Percentiles rank a stretch among this genome's conserved stretches.
Conservation (phyloP, 495 filamentous ascomycete genomes). For the Neurospora sublineolata region DNA sequence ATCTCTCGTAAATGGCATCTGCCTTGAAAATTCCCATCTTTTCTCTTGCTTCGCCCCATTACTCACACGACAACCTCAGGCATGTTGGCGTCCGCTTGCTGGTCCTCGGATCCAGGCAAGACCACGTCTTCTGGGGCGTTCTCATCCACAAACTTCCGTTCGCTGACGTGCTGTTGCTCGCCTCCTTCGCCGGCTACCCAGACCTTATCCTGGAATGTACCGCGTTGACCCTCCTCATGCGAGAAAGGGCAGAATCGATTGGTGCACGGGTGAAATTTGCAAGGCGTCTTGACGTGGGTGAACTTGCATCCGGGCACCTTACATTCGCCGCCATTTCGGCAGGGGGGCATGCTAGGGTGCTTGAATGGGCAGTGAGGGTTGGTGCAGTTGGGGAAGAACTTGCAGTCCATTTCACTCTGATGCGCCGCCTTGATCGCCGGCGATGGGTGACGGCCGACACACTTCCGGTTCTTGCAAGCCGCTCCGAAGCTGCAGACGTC, state of each 20-base stretch:
- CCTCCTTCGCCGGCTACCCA: slow-evolving; percentile 59
- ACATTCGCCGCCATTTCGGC: slow-evolving; percentile 90
- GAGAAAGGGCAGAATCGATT: slow-evolving; percentile 78
- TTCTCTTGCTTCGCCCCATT: background rate
- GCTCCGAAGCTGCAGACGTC: slow-evolving; percentile 78
- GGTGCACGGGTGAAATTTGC: slow-evolving; percentile 85
- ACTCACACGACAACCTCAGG: slow-evolving; percentile 19
- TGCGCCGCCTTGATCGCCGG: slow-evolving; percentile 67
- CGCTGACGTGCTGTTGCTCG: slow-evolving; percentile 57
- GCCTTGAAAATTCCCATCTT: background rate
- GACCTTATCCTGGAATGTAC: slow-evolving; percentile 75
- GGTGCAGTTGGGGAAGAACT: slow-evolving; percentile 88
- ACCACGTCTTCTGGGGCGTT: slow-evolving; percentile 62
- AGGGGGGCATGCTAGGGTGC: slow-evolving; percentile 67
- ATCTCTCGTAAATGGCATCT: background rate
- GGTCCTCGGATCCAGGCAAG: slow-evolving; percentile 44
- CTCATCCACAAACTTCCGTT: slow-evolving; percentile 81
- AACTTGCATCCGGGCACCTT: slow-evolving; percentile 77
- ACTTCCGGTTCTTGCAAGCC: slow-evolving; percentile 92
- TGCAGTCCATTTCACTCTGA: slow-evolving; percentile 79
- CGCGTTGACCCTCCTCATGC: slow-evolving; percentile 81
- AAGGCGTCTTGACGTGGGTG: slow-evolving; percentile 67
- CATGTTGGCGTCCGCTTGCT: slow-evolving; percentile 10
- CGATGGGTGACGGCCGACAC: slow-evolving; percentile 82
- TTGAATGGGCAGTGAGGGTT: slow-evolving; percentile 78